Evolutionary conservation across 768 basidiomycete species (phyloP), one percentile per base, ranked within the genome.

Genomic region (Phlebiopsis gigantea): DNA sequence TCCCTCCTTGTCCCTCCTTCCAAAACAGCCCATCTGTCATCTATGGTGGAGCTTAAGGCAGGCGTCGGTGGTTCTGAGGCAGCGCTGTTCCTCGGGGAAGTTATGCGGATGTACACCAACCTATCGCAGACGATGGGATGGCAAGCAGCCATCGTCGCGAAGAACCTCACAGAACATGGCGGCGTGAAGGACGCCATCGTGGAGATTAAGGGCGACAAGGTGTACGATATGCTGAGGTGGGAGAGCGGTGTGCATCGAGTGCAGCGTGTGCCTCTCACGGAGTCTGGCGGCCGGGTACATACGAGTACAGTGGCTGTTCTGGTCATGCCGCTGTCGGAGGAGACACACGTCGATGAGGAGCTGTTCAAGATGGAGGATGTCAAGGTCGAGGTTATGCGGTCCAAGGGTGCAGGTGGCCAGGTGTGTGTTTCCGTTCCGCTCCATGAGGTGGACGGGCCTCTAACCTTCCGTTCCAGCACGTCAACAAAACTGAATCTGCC

Each of bases 401-500:
- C 97, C 0, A 77, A 93, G n/a, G 97, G 97, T 24, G 96, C 97
- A 6, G 97, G 97, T 45, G 96, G 97, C 15, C 95, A 97, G 78
- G 92, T 92, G 59, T 53, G 75, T 63, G 31, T 31, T 22, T 19
- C n/a, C n/a, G n/a, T n/a, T n/a, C n/a, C n/a, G n/a, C n/a, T n/a
- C n/a, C n/a, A n/a, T n/a, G n/a, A n/a, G n/a, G n/a, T n/a, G n/a
- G n/a, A n/a, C n/a, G n/a, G n/a, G 7, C n/a, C 26, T 17, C 51
- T 57, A 34, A 53, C 54, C 3, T 45, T n/a, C 24, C 19, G 29
- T 12, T 45, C 1, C 61, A 98, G 88, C 96, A 98, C 72, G 97
- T 98, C 65, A 99, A 99, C 74, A 92, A 88, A 78, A 98, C 97
- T 0, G 97, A 99, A 72, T 98, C 96, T 2, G 96, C 97, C 2